Evolutionary conservation across 2,329 filamentous ascomycete species (phyloP), one percentile per base, ranked within the genome.

Genomic region (Phialophora tarda): DNA sequence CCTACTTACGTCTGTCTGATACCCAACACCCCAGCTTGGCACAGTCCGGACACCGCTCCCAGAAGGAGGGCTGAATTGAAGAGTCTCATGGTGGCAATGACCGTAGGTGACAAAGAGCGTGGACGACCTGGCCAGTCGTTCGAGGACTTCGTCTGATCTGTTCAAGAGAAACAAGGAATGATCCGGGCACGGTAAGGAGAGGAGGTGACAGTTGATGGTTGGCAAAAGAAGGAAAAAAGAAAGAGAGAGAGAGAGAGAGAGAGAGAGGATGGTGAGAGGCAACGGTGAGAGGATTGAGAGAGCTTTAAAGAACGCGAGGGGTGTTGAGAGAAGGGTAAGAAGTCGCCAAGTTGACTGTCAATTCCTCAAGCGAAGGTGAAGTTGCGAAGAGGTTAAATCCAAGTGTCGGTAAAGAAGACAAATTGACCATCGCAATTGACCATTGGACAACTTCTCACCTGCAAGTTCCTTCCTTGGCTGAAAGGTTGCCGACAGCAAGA

Each of bases 1-100:
- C 23, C 17, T 50, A 58, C 67, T 65, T 58, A 69, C 67, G 55
- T 64, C 44, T 70, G 64, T 66, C 69, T 56, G 55, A 66, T 53
- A 28, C 62, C 67, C 50, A 69, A 55, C 53, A 69, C 28, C 23
- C 62, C 69, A 55, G 56, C 67, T 62, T 62, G 34, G 47, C 58
- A 59, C 28, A 55, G 12, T 12, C 41, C 59, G 28, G 44, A 65
- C 14, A 68, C 26, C 24, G 53, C 65, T 51, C 60, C 67, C 32
- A 67, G 8, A 23, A 68, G 54, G 34, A 69, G 64, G 38, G 34
- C 23, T 10, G 48, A 30, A 17, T 28, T 32, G 14, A 54, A 8
- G 30, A 62, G 30, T 62, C 47, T 69, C 67, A 69, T 69, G 30
- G 34, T 65, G 63, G 34, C 30, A 41, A 58, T 30, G 38, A 8